These are phyloP conservation scores for Dendrobium catenatum DNA, from an alignment of 106 monocot genomes.

Conservation along the genomic window DNA sequence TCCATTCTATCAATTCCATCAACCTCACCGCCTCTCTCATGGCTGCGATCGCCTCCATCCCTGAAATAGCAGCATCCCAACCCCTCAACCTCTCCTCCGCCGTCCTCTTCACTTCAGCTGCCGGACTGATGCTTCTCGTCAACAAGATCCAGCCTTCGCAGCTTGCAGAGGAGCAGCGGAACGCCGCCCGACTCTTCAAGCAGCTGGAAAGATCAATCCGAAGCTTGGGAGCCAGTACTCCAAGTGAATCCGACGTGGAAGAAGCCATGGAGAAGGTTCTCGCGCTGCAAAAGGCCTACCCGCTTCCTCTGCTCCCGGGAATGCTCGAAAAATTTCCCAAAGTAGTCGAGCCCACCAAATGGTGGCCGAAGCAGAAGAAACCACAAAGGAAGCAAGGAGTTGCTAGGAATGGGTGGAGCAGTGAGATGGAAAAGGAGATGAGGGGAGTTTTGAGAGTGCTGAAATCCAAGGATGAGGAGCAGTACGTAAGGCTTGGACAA, in stretches of 20 bases:
- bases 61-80: slow-evolving; percentile 34
- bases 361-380: slow-evolving; percentile 52
- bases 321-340: slow-evolving; percentile 81
- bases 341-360: slow-evolving; percentile 47
- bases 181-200: slow-evolving; percentile 63
- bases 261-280: slow-evolving; percentile 53
- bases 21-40: slow-evolving; percentile 57
- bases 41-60: slow-evolving; percentile 34
- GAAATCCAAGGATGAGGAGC: slow-evolving; percentile 40
- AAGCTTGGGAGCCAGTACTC: not conserved
- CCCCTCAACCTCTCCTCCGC: slow-evolving; percentile 14
- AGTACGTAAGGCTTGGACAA: slow-evolving; percentile 40
- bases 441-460: slow-evolving; percentile 36
- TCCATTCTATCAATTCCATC: slow-evolving; percentile 58
- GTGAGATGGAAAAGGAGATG: slow-evolving; percentile 47
- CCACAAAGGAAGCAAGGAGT: not conserved
- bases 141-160: slow-evolving; percentile 92
- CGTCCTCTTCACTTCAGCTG: not conserved
- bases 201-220: slow-evolving; percentile 53
- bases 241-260: slow-evolving; percentile 25
- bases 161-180: slow-evolving; percentile 85
- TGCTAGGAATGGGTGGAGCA: slow-evolving; percentile 42
- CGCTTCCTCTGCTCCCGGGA: slow-evolving; percentile 47
- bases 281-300: slow-evolving; percentile 69
- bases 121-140: slow-evolving; percentile 13